Evolutionary conservation across 306 rosid species (phyloP).

Genomic region (Quercus berberidifolia): DNA sequence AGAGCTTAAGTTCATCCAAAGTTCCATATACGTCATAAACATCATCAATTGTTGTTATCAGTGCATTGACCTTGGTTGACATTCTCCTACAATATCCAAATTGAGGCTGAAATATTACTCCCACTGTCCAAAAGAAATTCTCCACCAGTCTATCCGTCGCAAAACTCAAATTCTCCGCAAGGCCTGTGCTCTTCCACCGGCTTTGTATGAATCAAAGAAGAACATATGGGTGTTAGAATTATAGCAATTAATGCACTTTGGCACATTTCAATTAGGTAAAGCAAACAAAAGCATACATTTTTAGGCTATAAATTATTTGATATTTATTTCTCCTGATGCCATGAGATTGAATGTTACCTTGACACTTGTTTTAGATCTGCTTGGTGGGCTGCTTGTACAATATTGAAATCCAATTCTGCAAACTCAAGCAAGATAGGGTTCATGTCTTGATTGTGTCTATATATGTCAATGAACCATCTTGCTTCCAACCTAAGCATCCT

Average conservation of each 20-base stretch:
- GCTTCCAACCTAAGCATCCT: conserved; percentile 25
- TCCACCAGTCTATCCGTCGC: conserved; percentile 13
- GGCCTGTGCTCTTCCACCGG: conserved; percentile 6
- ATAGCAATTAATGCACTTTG: too few species aligned
- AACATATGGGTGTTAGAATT: too few species aligned
- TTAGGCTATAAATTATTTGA: too few species aligned
- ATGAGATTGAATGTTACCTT: not conserved
- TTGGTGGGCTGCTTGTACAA: conserved; percentile 9
- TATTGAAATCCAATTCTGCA: conserved; percentile 14
- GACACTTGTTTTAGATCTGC: conserved; percentile 8
- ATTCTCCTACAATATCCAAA: not conserved
- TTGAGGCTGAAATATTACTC: not conserved
- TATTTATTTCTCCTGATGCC: too few species aligned
- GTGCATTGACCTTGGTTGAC: not conserved
- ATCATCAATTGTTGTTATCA: not conserved
- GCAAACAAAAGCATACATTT: too few species aligned
- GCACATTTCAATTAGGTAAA: too few species aligned
- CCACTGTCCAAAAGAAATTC: conserved; percentile 13
- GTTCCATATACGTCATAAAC: not conserved
- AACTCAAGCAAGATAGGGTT: not conserved
- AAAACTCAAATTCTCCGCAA: conserved; percentile 16
- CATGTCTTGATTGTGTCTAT: not conserved
- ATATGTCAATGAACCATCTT: conserved; percentile 25
- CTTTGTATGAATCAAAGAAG: not conserved
- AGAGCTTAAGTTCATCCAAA: not conserved